A percentile compares a stretch with the other conserved stretches of the same genome.
Conservation (phyloP, 2,329 filamentous ascomycete genomes). For the Paradendryphiella salina region DNA sequence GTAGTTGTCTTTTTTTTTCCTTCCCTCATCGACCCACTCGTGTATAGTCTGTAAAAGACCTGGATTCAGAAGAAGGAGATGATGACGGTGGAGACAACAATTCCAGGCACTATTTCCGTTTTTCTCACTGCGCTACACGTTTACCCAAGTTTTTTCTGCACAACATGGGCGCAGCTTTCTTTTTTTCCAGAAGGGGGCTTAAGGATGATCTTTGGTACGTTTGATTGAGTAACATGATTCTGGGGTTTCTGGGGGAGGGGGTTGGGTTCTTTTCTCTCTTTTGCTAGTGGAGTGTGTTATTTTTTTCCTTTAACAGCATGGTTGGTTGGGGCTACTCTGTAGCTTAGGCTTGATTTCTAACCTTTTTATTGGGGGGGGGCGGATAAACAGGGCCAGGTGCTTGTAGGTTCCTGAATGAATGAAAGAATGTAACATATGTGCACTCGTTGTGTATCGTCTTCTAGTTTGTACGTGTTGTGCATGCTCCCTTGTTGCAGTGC, state of each 20-base stretch:
- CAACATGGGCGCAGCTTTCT: not conserved
- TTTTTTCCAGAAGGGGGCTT: not conserved
- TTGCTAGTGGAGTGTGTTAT: slow-evolving; percentile 6
- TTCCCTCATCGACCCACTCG: not conserved
- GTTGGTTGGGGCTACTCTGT: not conserved
- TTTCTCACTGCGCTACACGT: too few relatives aligned
- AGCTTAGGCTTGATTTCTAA: slow-evolving; percentile 1
- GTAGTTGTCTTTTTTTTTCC: slow-evolving; percentile 23
- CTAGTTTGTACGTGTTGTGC: not conserved
- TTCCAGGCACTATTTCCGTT: not conserved
- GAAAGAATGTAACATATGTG: slow-evolving; percentile 7
- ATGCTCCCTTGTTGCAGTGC: too few relatives aligned
- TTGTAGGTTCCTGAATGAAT: not conserved
- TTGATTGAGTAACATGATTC: slow-evolving; percentile 17
- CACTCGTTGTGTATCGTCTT: not conserved
- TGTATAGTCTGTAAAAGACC: slow-evolving; percentile 21
- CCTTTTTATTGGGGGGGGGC: too few relatives aligned
- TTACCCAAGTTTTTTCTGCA: too few relatives aligned
- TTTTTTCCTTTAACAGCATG: slow-evolving; percentile 5
- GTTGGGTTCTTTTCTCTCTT: not conserved
- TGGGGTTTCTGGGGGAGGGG: slow-evolving; percentile 1
- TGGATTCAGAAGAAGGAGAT: slow-evolving; percentile 6
- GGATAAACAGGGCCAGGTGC: not conserved
- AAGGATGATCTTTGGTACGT: slow-evolving; percentile 4
- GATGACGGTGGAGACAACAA: not conserved